Percentiles rank a stretch among this genome's conserved stretches.
Conservation (phyloP, 768 basidiomycete genomes). For the Naganishia antarctica region DNA sequence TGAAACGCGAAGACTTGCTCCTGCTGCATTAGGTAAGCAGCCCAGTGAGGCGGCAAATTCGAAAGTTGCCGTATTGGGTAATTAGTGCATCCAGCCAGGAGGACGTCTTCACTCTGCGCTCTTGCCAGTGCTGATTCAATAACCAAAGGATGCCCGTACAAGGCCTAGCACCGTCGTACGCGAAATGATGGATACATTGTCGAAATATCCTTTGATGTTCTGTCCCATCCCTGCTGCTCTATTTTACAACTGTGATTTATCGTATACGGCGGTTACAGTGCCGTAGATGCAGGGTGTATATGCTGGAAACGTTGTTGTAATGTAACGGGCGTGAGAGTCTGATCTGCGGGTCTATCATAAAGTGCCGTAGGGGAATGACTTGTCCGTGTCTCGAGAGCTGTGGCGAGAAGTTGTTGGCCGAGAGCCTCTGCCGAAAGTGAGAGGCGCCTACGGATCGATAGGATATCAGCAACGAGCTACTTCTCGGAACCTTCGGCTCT, state of each 20-base stretch:
- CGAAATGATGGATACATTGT: too few species aligned
- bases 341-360: not conserved
- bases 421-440: constrained; percentile 10
- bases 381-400: not conserved
- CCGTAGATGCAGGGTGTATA: not conserved
- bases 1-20: not conserved
- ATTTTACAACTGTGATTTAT: not conserved
- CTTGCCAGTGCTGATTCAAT: too few species aligned
- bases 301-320: not conserved
- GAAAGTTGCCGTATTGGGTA: not conserved
- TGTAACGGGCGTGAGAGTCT: not conserved
- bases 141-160: too few species aligned
- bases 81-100: too few species aligned
- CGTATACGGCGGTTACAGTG: not conserved
- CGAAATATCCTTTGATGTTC: not conserved
- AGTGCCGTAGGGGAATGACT: not conserved
- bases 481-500: not conserved
- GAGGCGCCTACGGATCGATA: not conserved
- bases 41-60: too few species aligned
- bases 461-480: not conserved
- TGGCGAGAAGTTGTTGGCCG: constrained; percentile 1
- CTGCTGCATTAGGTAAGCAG: not conserved
- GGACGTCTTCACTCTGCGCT: too few species aligned
- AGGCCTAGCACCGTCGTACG: too few species aligned
- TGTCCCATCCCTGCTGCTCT: not conserved